These are phyloP conservation scores for Ophiosphaerella herpotricha DNA, from an alignment of 2,329 filamentous ascomycete species.

Conservation along the genomic window DNA sequence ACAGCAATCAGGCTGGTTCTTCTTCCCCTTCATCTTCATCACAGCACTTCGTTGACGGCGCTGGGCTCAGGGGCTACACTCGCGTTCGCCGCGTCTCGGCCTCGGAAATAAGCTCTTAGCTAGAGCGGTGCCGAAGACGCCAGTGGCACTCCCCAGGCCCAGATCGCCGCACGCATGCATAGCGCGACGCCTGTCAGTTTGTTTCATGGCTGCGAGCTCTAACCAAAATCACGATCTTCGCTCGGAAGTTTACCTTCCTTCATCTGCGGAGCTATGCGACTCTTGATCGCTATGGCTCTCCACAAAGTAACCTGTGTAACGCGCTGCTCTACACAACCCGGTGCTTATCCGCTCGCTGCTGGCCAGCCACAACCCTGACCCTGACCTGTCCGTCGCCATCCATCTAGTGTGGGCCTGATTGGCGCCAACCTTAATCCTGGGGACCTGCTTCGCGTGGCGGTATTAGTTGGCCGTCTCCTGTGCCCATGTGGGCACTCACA, in stretches of 20 bases:
- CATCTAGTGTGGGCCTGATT: conserved; percentile 7
- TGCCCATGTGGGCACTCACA: conserved; percentile 5
- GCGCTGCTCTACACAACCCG: conserved; percentile 1
- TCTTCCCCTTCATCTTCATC: too few relatives aligned
- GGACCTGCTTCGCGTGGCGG: neutral
- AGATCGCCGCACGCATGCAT: conserved; percentile 5
- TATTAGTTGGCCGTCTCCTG: neutral
- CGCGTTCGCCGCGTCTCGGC: neutral
- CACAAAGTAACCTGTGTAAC: neutral
- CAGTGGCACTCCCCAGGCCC: neutral
- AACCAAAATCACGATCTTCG: neutral
- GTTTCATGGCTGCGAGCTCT: neutral
- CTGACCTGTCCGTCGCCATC: conserved; percentile 4
- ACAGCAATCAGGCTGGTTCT: too few relatives aligned
- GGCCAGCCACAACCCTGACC: conserved; percentile 4
- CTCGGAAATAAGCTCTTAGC: conserved; percentile 2
- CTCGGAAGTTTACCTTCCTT: neutral
- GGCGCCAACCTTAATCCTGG: conserved; percentile 15
- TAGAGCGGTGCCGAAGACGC: neutral
- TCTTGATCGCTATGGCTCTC: neutral
- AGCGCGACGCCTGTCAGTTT: neutral
- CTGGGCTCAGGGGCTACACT: neutral
- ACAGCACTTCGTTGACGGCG: too few relatives aligned
- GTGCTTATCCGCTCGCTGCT: conserved; percentile 7
- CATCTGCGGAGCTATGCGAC: too few relatives aligned